A percentile compares a stretch with the other conserved stretches of the same genome.
Evolutionary conservation across 139 green algal genomes (phyloP).

Genomic region (Coelastrella sp.): DNA sequence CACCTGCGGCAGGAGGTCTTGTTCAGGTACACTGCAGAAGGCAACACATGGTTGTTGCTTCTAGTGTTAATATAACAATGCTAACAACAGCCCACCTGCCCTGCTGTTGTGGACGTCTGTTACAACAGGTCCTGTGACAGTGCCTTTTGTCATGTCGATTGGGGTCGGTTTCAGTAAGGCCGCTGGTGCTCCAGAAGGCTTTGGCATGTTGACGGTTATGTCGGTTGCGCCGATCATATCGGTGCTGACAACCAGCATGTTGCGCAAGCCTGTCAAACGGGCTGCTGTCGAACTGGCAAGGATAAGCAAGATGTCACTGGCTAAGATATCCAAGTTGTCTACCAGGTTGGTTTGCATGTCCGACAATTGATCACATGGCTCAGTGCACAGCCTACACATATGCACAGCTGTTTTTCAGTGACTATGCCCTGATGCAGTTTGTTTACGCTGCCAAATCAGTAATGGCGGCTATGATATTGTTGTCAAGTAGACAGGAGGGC

Average conservation of each 20-base stretch:
- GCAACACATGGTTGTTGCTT: too few relatives aligned
- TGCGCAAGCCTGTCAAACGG: conserved; percentile 12
- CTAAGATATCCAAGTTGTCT: neutral
- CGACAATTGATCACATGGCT: too few relatives aligned
- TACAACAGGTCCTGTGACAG: conserved; percentile 26
- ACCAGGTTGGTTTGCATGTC: neutral
- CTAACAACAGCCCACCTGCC: too few relatives aligned
- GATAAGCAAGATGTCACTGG: conserved; percentile 27
- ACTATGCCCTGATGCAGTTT: too few relatives aligned
- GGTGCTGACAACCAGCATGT: conserved; percentile 34
- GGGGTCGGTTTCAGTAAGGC: conserved; percentile 51
- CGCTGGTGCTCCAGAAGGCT: conserved; percentile 52
- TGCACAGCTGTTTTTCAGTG: neutral
- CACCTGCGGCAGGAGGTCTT: too few relatives aligned
- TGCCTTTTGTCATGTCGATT: conserved; percentile 61
- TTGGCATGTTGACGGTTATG: conserved; percentile 49
- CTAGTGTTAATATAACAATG: too few relatives aligned
- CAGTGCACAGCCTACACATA: neutral
- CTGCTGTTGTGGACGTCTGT: neutral
- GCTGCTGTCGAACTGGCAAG: conserved; percentile 7
- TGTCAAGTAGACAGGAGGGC: too few relatives aligned
- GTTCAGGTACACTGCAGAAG: too few relatives aligned
- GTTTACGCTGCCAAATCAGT: too few relatives aligned
- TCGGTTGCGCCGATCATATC: conserved; percentile 38
- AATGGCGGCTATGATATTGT: too few relatives aligned